These are phyloP conservation scores for Raphanus sativus DNA, from an alignment of 345 rosid genomes.

Conservation along the genomic window DNA sequence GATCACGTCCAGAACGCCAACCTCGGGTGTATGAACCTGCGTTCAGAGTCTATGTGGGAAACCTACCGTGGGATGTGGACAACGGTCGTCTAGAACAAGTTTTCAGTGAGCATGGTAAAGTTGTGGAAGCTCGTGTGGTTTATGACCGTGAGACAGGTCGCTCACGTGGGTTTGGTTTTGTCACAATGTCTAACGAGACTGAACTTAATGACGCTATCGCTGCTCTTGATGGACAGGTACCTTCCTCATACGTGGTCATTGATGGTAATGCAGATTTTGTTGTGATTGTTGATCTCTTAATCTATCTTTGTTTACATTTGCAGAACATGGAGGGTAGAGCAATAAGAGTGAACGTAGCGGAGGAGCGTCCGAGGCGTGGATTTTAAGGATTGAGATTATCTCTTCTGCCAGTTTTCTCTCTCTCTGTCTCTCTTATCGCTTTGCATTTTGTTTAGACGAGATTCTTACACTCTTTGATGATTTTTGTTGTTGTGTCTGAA, in stretches of 20 bases:
- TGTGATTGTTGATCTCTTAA: background rate
- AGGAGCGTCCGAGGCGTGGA: constrained; percentile 70
- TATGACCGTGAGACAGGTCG: constrained; percentile 88
- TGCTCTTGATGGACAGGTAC: constrained; percentile 92
- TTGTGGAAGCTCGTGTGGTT: constrained; percentile 73
- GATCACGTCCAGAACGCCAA: constrained; percentile 62
- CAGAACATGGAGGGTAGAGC: constrained; percentile 92
- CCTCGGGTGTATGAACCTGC: constrained; percentile 56
- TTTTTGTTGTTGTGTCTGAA: constrained; percentile 30
- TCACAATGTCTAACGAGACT: constrained; percentile 67
- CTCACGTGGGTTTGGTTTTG: constrained; percentile 96
- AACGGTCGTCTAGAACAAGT: constrained; percentile 70
- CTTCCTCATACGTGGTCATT: constrained; percentile 1
- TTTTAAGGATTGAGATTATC: constrained; percentile 42
- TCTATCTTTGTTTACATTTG: constrained; percentile 20
- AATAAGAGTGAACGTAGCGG: constrained; percentile 83
- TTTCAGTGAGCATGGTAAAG: constrained; percentile 90
- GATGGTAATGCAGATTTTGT: background rate
- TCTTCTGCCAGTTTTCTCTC: background rate
- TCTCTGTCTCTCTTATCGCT: background rate
- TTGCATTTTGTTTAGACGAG: constrained; percentile 33
- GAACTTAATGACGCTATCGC: constrained; percentile 88
- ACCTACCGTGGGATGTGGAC: constrained; percentile 86
- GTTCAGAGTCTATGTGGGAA: constrained; percentile 72
- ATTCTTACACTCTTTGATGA: constrained; percentile 33